phyloP scores from a whole-genome alignment of 352 stramenopile species.

The Globisporangium okanoganense region DNA sequence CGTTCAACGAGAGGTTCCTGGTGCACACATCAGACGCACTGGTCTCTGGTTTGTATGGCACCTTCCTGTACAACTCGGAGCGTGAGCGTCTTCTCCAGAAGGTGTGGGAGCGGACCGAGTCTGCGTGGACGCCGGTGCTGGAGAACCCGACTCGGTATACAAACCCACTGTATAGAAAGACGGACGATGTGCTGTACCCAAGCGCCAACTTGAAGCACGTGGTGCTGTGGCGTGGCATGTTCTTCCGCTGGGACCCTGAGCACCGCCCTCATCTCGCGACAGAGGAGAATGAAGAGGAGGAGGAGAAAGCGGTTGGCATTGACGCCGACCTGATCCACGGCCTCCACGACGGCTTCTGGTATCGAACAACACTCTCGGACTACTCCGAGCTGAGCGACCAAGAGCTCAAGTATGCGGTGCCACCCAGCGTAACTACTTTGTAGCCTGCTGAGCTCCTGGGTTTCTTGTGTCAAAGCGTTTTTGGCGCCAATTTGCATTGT shows the following conservation, averaged over 20 bases:
- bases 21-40: slow-evolving; percentile 73
- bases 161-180: slow-evolving; percentile 81
- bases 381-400: slow-evolving; percentile 82
- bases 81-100: slow-evolving; percentile 78
- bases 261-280: slow-evolving; percentile 62
- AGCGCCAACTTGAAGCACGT: slow-evolving; percentile 83
- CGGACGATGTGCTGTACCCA: no score
- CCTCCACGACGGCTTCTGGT: slow-evolving; percentile 60
- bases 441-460: slow-evolving; percentile 14
- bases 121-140: slow-evolving; percentile 77
- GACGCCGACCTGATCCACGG: slow-evolving; percentile 81
- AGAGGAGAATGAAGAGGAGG: slow-evolving; percentile 79
- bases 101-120: slow-evolving; percentile 83
- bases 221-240: slow-evolving; percentile 83
- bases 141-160: slow-evolving; percentile 59
- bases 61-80: slow-evolving; percentile 86
- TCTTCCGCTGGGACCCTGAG: slow-evolving; percentile 61
- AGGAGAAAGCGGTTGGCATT: slow-evolving; percentile 63
- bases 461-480: background rate
- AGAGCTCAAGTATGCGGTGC: slow-evolving; percentile 46
- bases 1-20: slow-evolving; percentile 88
- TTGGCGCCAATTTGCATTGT: background rate
- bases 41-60: slow-evolving; percentile 75
- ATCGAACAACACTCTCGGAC: slow-evolving; percentile 57
- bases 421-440: slow-evolving; percentile 22